phyloP scores from a whole-genome alignment of 768 basidiomycete genomes.

The Solioccasus polychromus region DNA sequence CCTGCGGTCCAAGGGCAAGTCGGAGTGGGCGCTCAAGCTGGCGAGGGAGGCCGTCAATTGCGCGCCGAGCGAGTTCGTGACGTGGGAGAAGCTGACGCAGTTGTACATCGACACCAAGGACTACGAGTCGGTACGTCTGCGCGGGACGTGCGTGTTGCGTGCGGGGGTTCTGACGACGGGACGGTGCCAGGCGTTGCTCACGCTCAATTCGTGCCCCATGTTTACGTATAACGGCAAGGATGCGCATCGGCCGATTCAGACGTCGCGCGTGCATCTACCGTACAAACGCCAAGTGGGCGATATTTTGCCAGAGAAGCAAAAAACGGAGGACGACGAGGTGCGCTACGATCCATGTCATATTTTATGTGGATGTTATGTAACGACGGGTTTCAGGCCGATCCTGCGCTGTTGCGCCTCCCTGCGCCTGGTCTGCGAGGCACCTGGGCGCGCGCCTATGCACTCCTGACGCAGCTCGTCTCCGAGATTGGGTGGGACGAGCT shows the following conservation, averaged over 20 bases:
- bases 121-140: conserved; percentile 60
- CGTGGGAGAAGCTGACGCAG: conserved; percentile 97
- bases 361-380: too few relatives aligned
- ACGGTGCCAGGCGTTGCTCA: conserved; percentile 63
- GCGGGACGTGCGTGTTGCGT: background rate
- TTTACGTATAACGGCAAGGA: conserved; percentile 99
- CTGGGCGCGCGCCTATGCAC: conserved; percentile 90
- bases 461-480: conserved; percentile 87
- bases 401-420: conserved; percentile 90
- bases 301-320: conserved; percentile 81
- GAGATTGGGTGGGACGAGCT: conserved; percentile 99
- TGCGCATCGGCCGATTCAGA: conserved; percentile 78
- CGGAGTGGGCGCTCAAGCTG: conserved; percentile 87
- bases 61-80: conserved; percentile 97
- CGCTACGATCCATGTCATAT: conserved; percentile 1
- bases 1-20: conserved; percentile 77
- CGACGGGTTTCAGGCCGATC: conserved; percentile 75
- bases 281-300: conserved; percentile 83
- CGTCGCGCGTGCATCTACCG: conserved; percentile 81
- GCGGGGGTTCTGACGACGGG: background rate
- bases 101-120: conserved; percentile 88
- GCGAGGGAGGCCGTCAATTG: conserved; percentile 96
- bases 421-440: conserved; percentile 94
- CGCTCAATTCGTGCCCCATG: conserved; percentile 99
- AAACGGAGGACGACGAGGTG: conserved; percentile 84